These are phyloP conservation scores for Lepidium sativum DNA, from an alignment of 345 rosid species.

Conservation along the genomic window DNA sequence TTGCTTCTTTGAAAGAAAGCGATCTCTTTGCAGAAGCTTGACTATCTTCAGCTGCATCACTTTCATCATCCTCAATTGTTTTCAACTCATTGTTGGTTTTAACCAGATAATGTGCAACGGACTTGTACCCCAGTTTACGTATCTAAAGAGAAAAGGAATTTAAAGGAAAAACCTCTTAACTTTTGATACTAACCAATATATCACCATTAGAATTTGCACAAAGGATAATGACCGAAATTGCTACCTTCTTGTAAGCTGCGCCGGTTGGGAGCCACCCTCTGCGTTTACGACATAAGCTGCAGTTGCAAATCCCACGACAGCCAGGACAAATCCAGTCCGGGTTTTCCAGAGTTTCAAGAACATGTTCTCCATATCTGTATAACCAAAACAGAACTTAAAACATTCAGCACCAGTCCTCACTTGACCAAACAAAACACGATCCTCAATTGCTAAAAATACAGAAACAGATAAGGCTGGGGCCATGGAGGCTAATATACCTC, in stretches of 20 bases:
- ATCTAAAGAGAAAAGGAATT: constrained; percentile 36
- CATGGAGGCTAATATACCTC: constrained; percentile 40
- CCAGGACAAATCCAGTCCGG: constrained; percentile 75
- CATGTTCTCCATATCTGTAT: constrained; percentile 85
- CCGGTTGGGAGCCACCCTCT: constrained; percentile 91
- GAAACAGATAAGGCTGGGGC: background rate
- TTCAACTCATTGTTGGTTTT: constrained; percentile 36
- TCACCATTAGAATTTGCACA: background rate
- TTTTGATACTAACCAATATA: background rate
- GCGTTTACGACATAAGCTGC: constrained; percentile 72
- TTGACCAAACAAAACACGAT: background rate
- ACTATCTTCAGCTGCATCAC: constrained; percentile 14
- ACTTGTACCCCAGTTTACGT: constrained; percentile 62
- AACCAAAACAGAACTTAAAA: background rate
- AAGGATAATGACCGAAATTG: background rate
- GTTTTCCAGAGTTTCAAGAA: constrained; percentile 75
- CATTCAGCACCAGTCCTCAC: background rate
- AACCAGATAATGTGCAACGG: constrained; percentile 92
- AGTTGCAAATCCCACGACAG: constrained; percentile 92
- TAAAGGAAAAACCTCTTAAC: background rate
- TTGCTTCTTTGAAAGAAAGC: constrained; percentile 38
- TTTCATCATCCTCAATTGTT: constrained; percentile 22
- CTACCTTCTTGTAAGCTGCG: constrained; percentile 58
- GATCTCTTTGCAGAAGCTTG: constrained; percentile 57
- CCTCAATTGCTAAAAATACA: background rate